Evolutionary conservation across 345 rosid genomes (phyloP).

Genomic region (Eutrema japonicum): DNA sequence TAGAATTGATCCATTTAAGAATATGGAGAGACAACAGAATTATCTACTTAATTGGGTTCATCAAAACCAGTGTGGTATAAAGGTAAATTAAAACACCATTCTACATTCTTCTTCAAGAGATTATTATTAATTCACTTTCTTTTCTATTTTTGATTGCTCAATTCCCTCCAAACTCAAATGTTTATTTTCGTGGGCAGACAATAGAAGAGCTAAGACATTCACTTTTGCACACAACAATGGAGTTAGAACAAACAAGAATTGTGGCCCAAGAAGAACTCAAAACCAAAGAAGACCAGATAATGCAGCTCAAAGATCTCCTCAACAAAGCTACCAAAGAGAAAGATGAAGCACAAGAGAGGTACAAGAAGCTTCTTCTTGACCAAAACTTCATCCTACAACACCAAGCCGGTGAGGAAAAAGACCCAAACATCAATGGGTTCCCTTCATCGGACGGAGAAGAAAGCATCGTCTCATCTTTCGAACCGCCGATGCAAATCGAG

Average conservation of each 20-base stretch:
- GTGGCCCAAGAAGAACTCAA: constrained; percentile 75
- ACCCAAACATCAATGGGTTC: constrained; percentile 59
- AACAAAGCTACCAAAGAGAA: constrained; percentile 62
- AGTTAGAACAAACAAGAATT: constrained; percentile 78
- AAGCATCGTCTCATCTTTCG: constrained; percentile 89
- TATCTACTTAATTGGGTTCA: constrained; percentile 61
- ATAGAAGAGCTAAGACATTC: constrained; percentile 75
- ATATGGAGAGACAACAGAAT: constrained; percentile 69
- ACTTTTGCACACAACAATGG: constrained; percentile 65
- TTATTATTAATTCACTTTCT: background rate
- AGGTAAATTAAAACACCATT: constrained; percentile 48
- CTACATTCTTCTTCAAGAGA: background rate
- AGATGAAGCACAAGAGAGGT: constrained; percentile 72
- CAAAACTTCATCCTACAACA: constrained; percentile 58
- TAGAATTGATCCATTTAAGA: constrained; percentile 20
- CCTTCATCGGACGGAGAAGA: constrained; percentile 93
- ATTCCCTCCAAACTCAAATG: background rate
- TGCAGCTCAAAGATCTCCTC: constrained; percentile 60
- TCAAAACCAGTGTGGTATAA: constrained; percentile 60
- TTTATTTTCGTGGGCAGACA: constrained; percentile 50
- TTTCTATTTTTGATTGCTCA: background rate
- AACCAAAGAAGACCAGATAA: constrained; percentile 68
- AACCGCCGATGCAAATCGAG: constrained; percentile 36
- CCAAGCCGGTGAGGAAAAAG: constrained; percentile 62
- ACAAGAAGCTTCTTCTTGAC: constrained; percentile 59